Base-by-base conservation (phyloP, 306 rosid species). In the Ziziphus jujuba region DNA sequence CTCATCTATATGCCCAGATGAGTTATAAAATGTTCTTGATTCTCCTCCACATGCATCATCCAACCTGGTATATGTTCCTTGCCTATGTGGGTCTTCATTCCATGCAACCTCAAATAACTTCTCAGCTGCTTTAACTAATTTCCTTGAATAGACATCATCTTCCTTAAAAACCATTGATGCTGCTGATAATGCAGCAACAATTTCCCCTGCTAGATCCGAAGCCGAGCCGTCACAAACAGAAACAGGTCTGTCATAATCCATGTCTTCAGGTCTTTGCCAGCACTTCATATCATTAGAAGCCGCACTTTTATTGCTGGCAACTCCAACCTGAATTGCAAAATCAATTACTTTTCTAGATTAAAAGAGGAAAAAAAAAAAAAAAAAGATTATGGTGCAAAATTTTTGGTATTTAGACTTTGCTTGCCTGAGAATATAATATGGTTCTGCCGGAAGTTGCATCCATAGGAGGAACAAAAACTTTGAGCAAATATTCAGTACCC, bases 261-360 rank as follows among this genome's bases (percentile, higher is more conserved):
- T 85, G 77, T 87, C 89, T 77, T 91, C 95, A 2, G 98, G 95
- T 68, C 96, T 71, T 82, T 85, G 74, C 96, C 96, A 84, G 72
- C 98, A 87, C 54, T 59, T 83, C 51, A 76, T 38, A 31, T 91
- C 98, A 72, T 81, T 80, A 24, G 35, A 57, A 19, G 59, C 73
- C 5, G 58, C 33, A 19, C 71, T 69, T 33, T 70, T 69, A 52
- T 81, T 82, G 31, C 71, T 71, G 36, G 82, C 76, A 75, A 80
- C 84, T 69, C 98, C 92, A 73, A 91, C 91, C 98, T 89, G 75
- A 79, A 3, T 47, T 8, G 51, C 14, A 11, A 47, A 47, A 47
- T 47, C 8, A 3, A 13, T 3, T 17, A 47, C 4, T 47, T 47
- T 47, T 47, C 1, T 1, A 47, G 14, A 47, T 47, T 47, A 4